These are phyloP conservation scores for Beauveria sp. DNA, from an alignment of 2,329 filamentous ascomycete species.

Conservation along the genomic window DNA sequence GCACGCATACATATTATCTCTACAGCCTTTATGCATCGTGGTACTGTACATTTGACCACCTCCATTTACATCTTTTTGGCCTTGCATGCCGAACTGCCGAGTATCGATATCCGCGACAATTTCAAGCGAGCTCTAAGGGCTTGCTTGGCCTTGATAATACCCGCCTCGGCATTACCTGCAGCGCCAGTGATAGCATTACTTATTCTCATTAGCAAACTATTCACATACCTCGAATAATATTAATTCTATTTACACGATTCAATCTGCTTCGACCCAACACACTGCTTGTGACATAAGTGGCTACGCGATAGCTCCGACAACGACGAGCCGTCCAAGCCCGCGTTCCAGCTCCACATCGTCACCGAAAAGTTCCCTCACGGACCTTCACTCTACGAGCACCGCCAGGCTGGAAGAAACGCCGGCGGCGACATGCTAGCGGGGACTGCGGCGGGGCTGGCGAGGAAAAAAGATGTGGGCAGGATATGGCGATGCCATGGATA, in stretches of 20 bases:
- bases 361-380: neutral
- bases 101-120: neutral
- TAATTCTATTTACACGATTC: neutral
- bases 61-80: neutral
- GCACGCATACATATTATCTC: neutral
- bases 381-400: neutral
- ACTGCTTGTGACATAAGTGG: neutral
- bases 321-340: neutral
- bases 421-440: neutral
- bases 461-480: neutral
- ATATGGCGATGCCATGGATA: neutral
- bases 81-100: neutral
- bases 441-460: neutral
- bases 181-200: neutral
- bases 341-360: neutral
- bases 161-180: neutral
- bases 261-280: too few species aligned
- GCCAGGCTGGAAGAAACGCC: neutral
- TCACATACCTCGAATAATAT: neutral
- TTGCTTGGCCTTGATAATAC: neutral
- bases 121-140: neutral
- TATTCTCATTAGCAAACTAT: neutral
- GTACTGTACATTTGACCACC: neutral
- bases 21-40: neutral
- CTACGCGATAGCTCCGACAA: constrained; percentile 6